Evolutionary conservation across 345 rosid species (phyloP), one percentile per base, ranked within the genome.

Genomic region (Turnera subulata): DNA sequence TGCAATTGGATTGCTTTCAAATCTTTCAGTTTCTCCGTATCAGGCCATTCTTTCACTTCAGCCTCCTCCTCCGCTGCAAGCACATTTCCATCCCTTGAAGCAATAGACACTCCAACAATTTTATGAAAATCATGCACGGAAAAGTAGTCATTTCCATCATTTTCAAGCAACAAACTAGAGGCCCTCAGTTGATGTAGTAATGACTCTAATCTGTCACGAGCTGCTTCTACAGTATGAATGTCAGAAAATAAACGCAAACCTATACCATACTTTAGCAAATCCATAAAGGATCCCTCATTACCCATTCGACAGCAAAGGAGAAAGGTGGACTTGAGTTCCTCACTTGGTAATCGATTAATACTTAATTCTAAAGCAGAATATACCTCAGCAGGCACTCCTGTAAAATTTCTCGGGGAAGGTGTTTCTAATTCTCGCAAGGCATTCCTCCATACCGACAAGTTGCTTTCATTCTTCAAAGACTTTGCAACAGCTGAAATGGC

Each of bases 101-200:
- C 71, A 42, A 70, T 48, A 1, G 66, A 44, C 1, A 29, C 6
- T 1, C 65, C 84, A 26, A 68, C 66, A 46, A 46, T 59, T 8
- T 50, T 53, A 57, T 70, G 56, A 22, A 73, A 22, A n/a, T 79
- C 84, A 46, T 69, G 81, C 38, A 77, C 62, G 16, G 33, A 9
- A 0, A 4, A 1, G 0, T 33, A 22, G 10, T 4, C 6, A 0
- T 37, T 37, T 10, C 6, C 10, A 0, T 51, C 11, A 20, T 53
- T 24, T 5, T 69, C 71, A 0, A 57, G 63, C 49, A 76, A 46
- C 48, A 76, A 33, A 56, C 59, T 32, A 13, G 63, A 63, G 16
- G 40, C 49, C 55, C 69, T 70, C 35, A 79, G 78, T 43, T 51
- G 24, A 9, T 46, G 33, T 12, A 75, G 16, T 62, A 66, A 24